Base-by-base conservation (phyloP, 2,329 filamentous ascomycete species). In the Hypoxylon rubiginosum region DNA sequence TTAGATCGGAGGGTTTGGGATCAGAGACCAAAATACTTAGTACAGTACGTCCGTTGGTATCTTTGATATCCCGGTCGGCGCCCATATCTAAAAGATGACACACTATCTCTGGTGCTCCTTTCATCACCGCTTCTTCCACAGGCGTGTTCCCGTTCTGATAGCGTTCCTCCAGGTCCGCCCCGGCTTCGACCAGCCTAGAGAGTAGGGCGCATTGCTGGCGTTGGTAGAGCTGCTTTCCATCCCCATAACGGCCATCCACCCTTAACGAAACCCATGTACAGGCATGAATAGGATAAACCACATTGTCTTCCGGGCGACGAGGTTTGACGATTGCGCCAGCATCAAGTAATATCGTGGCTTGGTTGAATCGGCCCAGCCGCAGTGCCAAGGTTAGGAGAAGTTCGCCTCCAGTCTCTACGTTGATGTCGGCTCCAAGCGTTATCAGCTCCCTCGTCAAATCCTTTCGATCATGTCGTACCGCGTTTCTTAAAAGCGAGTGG, bases 401-500 rank as follows among this genome's bases (percentile, higher is more conserved):
- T 1, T 30, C 5, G 1, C 15, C 10, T 8, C 2, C 2, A n/a
- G 3, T 2, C 1, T 17, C 10, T 1, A 1, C 34, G 17, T 62
- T 48, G 19, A 66, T 7, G 26, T 62, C 28, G 7, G 50, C 63
- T 24, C 58, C 54, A 56, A 58, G 51, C 2, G 46, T 41, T 7
- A 56, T 55, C 4, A 66, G 17, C 19, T 21, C 43, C 19, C 28
- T 24, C 11, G 50, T 8, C 21, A 24, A 41, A 6, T 4, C 17
- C 2, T 19, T 6, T 30, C 36, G 1, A 17, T n/a, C n/a, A 21
- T 21, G 3, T 13, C 3, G 26, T 39, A 32, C 13, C 17, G 10
- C 5, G 3, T 13, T 17, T 1, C 21, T 9, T n/a, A 59, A 60
- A 15, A 34, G 17, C 8, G 34, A n/a, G 6, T 7, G n/a, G n/a